Conservation (phyloP, 2,329 filamentous ascomycete genomes). For the Proliferodiscus dingleyae region DNA sequence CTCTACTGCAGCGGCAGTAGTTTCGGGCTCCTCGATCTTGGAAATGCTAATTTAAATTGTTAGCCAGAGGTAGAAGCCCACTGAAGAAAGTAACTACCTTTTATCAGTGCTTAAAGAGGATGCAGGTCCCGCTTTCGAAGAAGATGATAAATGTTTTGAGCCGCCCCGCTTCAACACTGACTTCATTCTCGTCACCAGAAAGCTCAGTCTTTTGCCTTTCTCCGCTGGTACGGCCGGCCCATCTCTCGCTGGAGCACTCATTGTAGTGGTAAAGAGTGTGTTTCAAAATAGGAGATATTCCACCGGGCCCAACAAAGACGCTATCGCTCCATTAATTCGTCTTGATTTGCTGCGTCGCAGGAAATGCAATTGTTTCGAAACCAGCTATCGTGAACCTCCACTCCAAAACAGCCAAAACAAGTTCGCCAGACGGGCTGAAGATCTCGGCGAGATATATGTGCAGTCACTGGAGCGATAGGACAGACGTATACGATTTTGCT, state of each 20-base stretch:
- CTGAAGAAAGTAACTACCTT: constrained; percentile 16
- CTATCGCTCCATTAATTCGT: constrained; percentile 2
- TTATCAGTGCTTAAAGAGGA: constrained; percentile 10
- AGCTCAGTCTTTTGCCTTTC: constrained; percentile 26
- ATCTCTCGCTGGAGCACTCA: constrained; percentile 21
- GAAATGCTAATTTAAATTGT: constrained; percentile 9
- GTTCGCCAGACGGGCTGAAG: background rate
- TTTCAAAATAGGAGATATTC: constrained; percentile 2
- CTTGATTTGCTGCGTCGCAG: background rate
- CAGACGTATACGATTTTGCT: background rate
- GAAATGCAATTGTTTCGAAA: background rate
- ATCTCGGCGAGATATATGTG: background rate
- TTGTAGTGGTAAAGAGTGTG: constrained; percentile 7
- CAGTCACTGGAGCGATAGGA: background rate
- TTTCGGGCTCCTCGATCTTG: constrained; percentile 2
- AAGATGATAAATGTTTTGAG: constrained; percentile 24
- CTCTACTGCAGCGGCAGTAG: constrained; percentile 5
- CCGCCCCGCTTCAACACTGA: constrained; percentile 26
- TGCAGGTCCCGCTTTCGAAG: constrained; percentile 7
- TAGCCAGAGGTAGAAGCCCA: constrained; percentile 2
- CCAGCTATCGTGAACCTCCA: background rate
- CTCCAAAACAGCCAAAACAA: background rate
- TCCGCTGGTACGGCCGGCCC: constrained; percentile 16
- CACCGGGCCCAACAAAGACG: background rate
- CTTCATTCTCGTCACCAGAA: constrained; percentile 26